These are phyloP conservation scores for Trichoderma sp. DNA, from an alignment of 2,329 filamentous ascomycete genomes.

Conservation along the genomic window DNA sequence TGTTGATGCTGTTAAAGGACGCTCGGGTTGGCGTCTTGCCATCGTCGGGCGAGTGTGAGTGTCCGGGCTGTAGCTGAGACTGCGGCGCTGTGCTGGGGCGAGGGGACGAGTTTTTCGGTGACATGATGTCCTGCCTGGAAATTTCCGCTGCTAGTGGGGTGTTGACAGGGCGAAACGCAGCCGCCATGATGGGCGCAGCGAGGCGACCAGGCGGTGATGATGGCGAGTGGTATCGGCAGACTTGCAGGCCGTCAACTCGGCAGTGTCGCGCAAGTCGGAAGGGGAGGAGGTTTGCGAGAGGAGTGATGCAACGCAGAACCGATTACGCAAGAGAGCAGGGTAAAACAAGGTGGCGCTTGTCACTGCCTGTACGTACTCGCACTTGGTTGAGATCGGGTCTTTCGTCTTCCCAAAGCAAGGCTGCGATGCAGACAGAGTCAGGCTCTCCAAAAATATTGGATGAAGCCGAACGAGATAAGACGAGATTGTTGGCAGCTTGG, in stretches of 20 bases:
- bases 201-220: constrained; percentile 15
- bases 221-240: constrained; percentile 1
- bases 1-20: constrained; percentile 42
- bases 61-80: constrained; percentile 26
- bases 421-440: constrained; percentile 26
- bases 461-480: background rate
- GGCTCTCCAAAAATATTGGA: background rate
- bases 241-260: background rate
- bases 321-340: constrained; percentile 19
- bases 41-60: constrained; percentile 40
- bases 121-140: constrained; percentile 37
- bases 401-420: constrained; percentile 25
- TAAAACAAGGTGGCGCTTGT: constrained; percentile 15
- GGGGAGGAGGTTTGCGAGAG: constrained; percentile 14
- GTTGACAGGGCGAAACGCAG: constrained; percentile 49
- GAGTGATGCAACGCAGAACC: constrained; percentile 21
- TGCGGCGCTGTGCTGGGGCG: constrained; percentile 38
- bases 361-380: background rate
- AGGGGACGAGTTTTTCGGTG: constrained; percentile 36
- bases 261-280: constrained; percentile 13
- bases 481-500: background rate
- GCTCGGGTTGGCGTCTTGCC: constrained; percentile 62
- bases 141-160: constrained; percentile 36
- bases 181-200: constrained; percentile 40
- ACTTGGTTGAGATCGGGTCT: background rate